phyloP scores from a whole-genome alignment of 257 asterid genomes.

The Asclepias syriaca region DNA sequence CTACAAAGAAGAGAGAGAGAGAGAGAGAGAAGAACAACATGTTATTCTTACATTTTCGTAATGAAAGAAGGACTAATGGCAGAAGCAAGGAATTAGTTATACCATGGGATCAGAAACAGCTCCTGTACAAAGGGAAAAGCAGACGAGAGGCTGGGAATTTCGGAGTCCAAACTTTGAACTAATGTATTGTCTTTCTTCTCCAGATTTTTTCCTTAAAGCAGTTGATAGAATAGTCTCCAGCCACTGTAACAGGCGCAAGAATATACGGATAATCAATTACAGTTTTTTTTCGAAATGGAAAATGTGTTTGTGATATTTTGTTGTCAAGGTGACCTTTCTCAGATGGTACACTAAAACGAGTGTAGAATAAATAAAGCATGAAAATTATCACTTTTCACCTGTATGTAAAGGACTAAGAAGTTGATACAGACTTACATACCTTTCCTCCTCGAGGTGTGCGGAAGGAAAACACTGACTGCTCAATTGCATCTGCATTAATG shows the following conservation, averaged over 20 bases:
- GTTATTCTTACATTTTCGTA: too few species aligned
- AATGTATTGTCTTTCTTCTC: slow-evolving; percentile 41
- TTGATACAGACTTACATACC: slow-evolving; percentile 21
- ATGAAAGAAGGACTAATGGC: neutral
- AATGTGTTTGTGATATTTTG: neutral
- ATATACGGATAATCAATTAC: neutral
- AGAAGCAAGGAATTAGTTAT: slow-evolving; percentile 19
- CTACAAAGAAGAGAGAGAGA: slow-evolving; percentile 20
- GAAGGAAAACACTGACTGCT: slow-evolving; percentile 51
- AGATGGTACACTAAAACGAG: neutral
- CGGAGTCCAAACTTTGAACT: slow-evolving; percentile 43
- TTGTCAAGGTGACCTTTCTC: neutral
- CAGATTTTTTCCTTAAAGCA: slow-evolving; percentile 48
- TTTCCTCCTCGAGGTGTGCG: slow-evolving; percentile 52
- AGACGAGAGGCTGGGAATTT: slow-evolving; percentile 43
- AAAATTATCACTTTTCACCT: neutral
- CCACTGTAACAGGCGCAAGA: slow-evolving; percentile 34
- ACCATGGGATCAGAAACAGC: slow-evolving; percentile 60
- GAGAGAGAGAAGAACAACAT: too few species aligned
- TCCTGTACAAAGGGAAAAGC: slow-evolving; percentile 55
- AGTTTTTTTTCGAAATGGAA: neutral
- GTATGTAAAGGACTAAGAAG: neutral
- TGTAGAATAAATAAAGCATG: neutral
- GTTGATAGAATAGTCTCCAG: slow-evolving; percentile 51
- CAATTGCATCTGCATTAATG: slow-evolving; percentile 46